Evolutionary conservation across 768 basidiomycete genomes (phyloP), one percentile per base, ranked within the genome.

Genomic region (Phaeotremella fagi): DNA sequence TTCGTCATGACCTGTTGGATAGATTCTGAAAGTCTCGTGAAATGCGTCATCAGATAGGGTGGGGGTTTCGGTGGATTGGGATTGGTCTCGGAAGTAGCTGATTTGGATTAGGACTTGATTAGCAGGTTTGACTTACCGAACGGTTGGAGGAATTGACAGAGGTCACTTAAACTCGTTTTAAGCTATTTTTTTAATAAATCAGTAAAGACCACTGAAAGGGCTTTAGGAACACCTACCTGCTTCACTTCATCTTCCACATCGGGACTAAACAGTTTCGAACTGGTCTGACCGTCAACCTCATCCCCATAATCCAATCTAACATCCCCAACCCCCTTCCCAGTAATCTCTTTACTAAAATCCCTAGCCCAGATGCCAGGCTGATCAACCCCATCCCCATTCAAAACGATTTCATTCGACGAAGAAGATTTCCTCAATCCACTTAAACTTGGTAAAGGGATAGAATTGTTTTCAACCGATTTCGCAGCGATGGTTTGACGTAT

Each of bases 141-240:
- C 7, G 63, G 60, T 22, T 45, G 38, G 3, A 63, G 15, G 3
- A 64, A 58, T 14, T 50, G 24, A 25, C 64, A 53, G 5, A 68
- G 35, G 24, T 68, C 63, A n/a, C 27, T 35, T 3, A 68, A 25
- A 15, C 49, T 41, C 20, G 33, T 45, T n/a, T 50, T 20, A 5
- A 68, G 52, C 66, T 68, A 36, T 9, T 6, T n/a, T n/a, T n/a
- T n/a, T n/a, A n/a, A n/a, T n/a, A n/a, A n/a, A n/a, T n/a, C n/a
- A n/a, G n/a, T n/a, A n/a, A n/a, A n/a, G n/a, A n/a, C n/a, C n/a
- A n/a, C n/a, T n/a, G n/a, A n/a, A n/a, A n/a, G n/a, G n/a, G n/a
- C n/a, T n/a, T n/a, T n/a, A n/a, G n/a, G n/a, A n/a, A n/a, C n/a
- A n/a, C n/a, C n/a, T 20, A 46, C 12, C 45, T 15, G 4, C 25